Conservation (phyloP, 148 eudicot species). For the Heliamphora exappendiculata region DNA sequence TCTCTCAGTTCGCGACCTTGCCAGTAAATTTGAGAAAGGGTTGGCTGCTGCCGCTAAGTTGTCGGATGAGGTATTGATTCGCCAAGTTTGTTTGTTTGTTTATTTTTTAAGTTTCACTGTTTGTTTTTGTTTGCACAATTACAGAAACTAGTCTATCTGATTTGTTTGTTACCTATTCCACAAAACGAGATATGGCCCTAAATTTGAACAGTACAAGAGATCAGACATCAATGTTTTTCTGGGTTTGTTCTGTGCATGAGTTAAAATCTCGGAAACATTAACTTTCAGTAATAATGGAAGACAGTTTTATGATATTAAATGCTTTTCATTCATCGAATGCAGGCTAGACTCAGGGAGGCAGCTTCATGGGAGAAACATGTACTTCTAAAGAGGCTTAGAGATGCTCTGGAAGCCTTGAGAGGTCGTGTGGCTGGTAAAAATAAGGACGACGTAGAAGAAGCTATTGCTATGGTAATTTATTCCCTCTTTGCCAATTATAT, state of each 20-base stretch:
- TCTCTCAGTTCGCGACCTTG: conserved; percentile 94
- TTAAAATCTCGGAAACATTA: not conserved
- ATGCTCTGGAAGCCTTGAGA: conserved; percentile 82
- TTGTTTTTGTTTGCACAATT: not conserved
- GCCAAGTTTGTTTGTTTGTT: not conserved
- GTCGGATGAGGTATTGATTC: conserved; percentile 76
- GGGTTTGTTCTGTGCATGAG: not conserved
- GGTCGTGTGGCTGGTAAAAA: conserved; percentile 89
- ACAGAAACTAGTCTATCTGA: not conserved
- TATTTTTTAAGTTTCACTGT: not conserved
- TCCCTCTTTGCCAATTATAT: not conserved
- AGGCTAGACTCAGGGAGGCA: conserved; percentile 85
- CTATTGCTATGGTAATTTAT: conserved; percentile 76
- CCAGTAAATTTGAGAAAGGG: conserved; percentile 92
- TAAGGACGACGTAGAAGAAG: conserved; percentile 85
- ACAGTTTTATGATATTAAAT: not conserved
- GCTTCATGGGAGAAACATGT: conserved; percentile 95
- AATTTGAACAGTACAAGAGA: not conserved
- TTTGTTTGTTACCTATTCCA: not conserved
- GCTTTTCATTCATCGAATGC: conserved; percentile 10
- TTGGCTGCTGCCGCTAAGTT: conserved; percentile 93
- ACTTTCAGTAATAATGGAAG: not conserved
- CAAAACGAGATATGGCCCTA: not conserved
- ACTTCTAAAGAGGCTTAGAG: conserved; percentile 84
- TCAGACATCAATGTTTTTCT: not conserved